Evolutionary conservation across 2,329 filamentous ascomycete species (phyloP), one percentile per base, ranked within the genome.

Genomic region (Colletotrichum abscissum): DNA sequence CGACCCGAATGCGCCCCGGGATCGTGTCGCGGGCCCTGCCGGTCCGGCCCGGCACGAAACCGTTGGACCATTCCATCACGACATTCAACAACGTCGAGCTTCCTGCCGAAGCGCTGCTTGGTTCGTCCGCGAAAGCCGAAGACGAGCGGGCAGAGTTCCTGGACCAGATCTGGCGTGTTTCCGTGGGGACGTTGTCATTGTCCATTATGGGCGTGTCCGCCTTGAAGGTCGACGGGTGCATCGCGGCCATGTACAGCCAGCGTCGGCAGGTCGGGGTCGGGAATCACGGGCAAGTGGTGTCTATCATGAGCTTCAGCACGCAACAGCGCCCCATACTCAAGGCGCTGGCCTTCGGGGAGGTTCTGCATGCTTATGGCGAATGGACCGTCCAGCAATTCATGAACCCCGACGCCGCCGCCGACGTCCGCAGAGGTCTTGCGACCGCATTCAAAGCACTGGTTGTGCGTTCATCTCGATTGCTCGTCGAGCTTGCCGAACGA

Each of bases 1-100:
- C 16, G n/a, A 22, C 6, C n/a, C 19, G n/a, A 8, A 9, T 83
- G 77, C 73, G 71, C 11, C 75, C 76, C 2, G 81, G 81, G 8
- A 62, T 83, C 6, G 77, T 73, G 7, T 80, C 77, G 6, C 72
- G 74, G 12, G 46, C 76, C n/a, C 75, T 82, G 2, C 78, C 81
- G 30, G 30, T 33, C 30, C 3, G 30, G 30, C 30, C 3, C 30
- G 3, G 8, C 8, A 33, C 9, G 30, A 33, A 79, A 62, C 59
- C 57, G 2, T 24, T 81, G 49, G 76, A 80, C 71, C 81, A 82
- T 67, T 73, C 79, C 16, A 72, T 83, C 7, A 83, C 82, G 9
- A 78, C 74, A 4, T 83, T 83, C 67, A 54, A 78, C 46, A 78
- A 83, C 33, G 79, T 83, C 1, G 73, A 63, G 1, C 77, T 83